Conservation (phyloP, 1,284 basidiomycete genomes). For the Leucoagaricus sp. region DNA sequence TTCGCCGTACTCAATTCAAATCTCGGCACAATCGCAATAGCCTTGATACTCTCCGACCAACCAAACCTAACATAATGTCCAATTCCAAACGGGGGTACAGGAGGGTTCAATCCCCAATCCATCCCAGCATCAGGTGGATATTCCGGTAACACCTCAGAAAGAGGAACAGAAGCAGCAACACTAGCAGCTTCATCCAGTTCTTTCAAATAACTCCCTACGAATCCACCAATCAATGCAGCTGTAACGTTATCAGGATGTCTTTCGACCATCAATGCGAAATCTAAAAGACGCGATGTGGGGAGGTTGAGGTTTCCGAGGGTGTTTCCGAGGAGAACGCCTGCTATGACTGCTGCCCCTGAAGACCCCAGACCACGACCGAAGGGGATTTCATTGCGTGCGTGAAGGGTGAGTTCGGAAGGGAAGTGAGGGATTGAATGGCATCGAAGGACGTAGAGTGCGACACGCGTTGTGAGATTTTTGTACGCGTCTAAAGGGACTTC, state of each 20-base stretch:
- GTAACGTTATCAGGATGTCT: slow-evolving; percentile 99
- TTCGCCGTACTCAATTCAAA: slow-evolving; percentile 98
- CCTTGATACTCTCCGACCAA: slow-evolving; percentile 88
- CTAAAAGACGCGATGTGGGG: slow-evolving; percentile 75
- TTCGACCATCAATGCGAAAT: slow-evolving; percentile 99
- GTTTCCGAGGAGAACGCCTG: slow-evolving; percentile 90
- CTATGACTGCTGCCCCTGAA: slow-evolving; percentile 97
- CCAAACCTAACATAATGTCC: slow-evolving; percentile 94
- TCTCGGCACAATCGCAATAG: slow-evolving; percentile 92
- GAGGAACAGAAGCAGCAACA: slow-evolving; percentile 85
- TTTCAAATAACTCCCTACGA: slow-evolving; percentile 96
- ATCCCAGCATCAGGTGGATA: slow-evolving; percentile 92
- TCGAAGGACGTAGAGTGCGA: slow-evolving; percentile 95
- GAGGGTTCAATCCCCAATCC: slow-evolving; percentile 89
- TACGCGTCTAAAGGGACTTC: slow-evolving; percentile 95
- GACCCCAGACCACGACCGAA: slow-evolving; percentile 98
- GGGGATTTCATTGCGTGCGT: slow-evolving; percentile 92
- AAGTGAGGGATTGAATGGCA: slow-evolving; percentile 79
- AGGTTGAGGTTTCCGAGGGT: slow-evolving; percentile 79
- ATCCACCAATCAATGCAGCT: slow-evolving; percentile 95
- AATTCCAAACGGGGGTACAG: slow-evolving; percentile 86
- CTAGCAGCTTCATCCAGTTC: slow-evolving; percentile 82
- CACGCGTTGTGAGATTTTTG: slow-evolving; percentile 97
- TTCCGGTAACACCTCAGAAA: slow-evolving; percentile 96
- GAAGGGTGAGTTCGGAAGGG: slow-evolving; percentile 73